phyloP scores from a whole-genome alignment of 352 stramenopile genomes.

The Saprolegnia parasitica region DNA sequence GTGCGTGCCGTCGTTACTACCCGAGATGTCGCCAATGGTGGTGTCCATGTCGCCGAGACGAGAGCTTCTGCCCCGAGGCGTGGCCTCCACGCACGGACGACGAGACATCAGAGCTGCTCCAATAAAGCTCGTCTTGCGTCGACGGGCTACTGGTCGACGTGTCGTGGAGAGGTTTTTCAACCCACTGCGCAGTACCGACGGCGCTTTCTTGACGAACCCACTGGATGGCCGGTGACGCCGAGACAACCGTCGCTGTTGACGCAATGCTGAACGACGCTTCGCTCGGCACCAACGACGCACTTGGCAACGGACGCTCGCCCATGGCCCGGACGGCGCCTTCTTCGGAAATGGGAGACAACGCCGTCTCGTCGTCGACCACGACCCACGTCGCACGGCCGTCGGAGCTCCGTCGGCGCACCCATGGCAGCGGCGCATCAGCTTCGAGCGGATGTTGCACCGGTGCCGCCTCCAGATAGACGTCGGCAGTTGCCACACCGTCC shows the following conservation, averaged over 20 bases:
- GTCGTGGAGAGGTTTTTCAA: not conserved
- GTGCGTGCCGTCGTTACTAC: too few relatives aligned
- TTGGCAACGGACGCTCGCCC: not conserved
- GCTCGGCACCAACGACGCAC: not conserved
- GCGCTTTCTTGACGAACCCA: not conserved
- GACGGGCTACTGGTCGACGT: not conserved
- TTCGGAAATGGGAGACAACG: not conserved
- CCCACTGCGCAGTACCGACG: not conserved
- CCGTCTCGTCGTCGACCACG: not conserved
- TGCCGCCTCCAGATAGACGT: too few relatives aligned
- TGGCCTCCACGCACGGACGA: too few relatives aligned
- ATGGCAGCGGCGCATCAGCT: not conserved
- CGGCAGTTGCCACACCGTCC: too few relatives aligned
- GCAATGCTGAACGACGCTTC: not conserved
- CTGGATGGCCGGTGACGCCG: not conserved
- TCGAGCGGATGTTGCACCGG: too few relatives aligned
- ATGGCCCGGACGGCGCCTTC: not conserved
- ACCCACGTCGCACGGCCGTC: not conserved
- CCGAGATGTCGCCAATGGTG: too few relatives aligned
- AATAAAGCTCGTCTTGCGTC: not conserved
- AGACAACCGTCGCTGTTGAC: not conserved
- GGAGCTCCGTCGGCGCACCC: not conserved
- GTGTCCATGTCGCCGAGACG: too few relatives aligned
- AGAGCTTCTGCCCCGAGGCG: too few relatives aligned
- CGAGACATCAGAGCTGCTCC: not conserved